Evolutionary conservation across 495 filamentous ascomycete species (phyloP), one percentile per base, ranked within the genome.

Genomic region (Aspergillus cavernicola): DNA sequence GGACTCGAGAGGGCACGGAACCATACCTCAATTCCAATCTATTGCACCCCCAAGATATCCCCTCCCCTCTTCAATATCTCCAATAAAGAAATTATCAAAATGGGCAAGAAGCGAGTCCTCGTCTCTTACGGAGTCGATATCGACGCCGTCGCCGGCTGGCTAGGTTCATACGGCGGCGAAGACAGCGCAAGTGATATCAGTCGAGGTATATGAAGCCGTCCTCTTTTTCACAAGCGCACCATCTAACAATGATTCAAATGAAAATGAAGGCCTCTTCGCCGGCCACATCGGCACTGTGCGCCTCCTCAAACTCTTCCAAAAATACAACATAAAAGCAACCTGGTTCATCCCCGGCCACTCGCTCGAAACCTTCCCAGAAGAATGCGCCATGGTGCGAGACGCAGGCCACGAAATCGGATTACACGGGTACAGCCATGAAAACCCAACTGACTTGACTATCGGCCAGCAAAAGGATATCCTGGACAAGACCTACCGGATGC

Each of bases 321-420:
- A 88, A 64, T 86, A 90, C 75, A 80, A 84, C 52, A 92, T 92
- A 72, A 90, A 87, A 67, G 80, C 85, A 11, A 88, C 87, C 6
- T 91, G 85, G 84, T 91, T 92, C 66, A 90, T 92, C 53, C 88
- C 87, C 0, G 88, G 87, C 0, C 88, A 92, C 66, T 85, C 82
- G 0, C 78, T 92, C 13, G 88, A 92, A 54, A 89, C 78, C 12
- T 91, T 90, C 61, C 87, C 87, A 0, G 85, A 87, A 61, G 85
- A 90, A 60, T 88, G 84, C 59, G 80, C 82, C 23, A 77, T 81
- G 71, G 77, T 92, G 24, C 76, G 84, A n/a, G 88, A 91, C 52
- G 73, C 79, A 3, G 88, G 88, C 1, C 88, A 90, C 61, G 88
- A 91, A 63, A 90, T 92, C 57, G 88, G 88, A 6, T 80, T 88